A percentile compares a stretch with the other conserved stretches of the same genome.
Conservation (phyloP, 176 grass and related monocot species). For the Dendrocalamus sinicus region DNA sequence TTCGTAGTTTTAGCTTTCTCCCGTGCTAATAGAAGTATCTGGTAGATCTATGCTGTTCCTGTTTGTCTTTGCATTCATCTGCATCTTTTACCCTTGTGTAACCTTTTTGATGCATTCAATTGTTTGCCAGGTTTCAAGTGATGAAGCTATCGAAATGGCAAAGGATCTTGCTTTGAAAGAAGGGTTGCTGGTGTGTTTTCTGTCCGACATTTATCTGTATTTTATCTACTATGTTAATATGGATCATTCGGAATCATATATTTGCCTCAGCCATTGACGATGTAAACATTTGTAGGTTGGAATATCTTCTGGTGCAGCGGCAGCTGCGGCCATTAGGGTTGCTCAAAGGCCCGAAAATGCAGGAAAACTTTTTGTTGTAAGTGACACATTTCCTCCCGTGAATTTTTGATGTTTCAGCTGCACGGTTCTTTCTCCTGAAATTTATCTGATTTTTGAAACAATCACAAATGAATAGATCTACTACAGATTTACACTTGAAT, state of each 20-base stretch:
- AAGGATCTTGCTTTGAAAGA: slow-evolving; percentile 82
- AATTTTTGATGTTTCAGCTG: slow-evolving; percentile 6
- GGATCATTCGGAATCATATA: background rate
- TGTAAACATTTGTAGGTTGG: slow-evolving; percentile 62
- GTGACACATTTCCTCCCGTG: slow-evolving; percentile 21
- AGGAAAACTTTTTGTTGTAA: slow-evolving; percentile 93
- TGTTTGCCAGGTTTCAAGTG: slow-evolving; percentile 71
- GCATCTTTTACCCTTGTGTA: background rate
- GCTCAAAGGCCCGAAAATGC: slow-evolving; percentile 76
- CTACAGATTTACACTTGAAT: background rate
- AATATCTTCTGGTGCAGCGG: slow-evolving; percentile 86
- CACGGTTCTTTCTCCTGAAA: background rate
- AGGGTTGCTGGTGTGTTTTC: slow-evolving; percentile 69
- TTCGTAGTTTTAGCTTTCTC: background rate
- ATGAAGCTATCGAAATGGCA: slow-evolving; percentile 84
- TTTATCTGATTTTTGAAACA: background rate
- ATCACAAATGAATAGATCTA: background rate
- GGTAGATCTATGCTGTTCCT: background rate
- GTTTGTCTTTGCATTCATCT: slow-evolving; percentile 2
- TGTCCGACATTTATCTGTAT: background rate
- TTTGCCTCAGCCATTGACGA: background rate
- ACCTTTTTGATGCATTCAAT: slow-evolving; percentile 32
- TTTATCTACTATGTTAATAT: background rate
- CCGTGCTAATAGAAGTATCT: background rate
- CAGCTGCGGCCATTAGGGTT: slow-evolving; percentile 73